phyloP scores from a whole-genome alignment of 345 rosid species.

The Psidium guajava region DNA sequence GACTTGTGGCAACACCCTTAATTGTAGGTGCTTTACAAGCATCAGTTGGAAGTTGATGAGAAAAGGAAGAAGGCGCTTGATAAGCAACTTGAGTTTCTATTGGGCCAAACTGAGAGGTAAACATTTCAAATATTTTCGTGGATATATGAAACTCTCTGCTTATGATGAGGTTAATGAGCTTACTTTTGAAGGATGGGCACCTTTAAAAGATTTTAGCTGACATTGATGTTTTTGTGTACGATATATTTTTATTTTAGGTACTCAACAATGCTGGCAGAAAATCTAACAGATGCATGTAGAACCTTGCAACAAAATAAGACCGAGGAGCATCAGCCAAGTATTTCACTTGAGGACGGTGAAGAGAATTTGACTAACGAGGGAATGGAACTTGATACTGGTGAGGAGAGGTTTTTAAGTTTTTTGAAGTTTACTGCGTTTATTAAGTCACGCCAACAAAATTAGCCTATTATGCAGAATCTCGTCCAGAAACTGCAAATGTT shows the following conservation, averaged over 20 bases:
- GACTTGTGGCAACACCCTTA: not conserved
- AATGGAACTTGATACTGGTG: conserved; percentile 34
- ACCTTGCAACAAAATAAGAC: conserved; percentile 23
- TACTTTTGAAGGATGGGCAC: not conserved
- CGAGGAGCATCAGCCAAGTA: conserved; percentile 11
- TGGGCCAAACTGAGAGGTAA: conserved; percentile 99
- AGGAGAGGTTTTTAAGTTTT: conserved; percentile 4
- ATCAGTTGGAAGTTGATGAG: conserved; percentile 88
- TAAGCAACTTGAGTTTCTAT: conserved; percentile 90
- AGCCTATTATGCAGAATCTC: conserved; percentile 1
- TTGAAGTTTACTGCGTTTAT: not conserved
- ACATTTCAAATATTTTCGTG: not conserved
- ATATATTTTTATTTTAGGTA: conserved; percentile 37
- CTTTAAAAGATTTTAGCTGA: not conserved
- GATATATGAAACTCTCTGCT: not conserved
- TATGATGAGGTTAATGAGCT: not conserved
- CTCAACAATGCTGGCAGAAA: conserved; percentile 99
- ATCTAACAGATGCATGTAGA: conserved; percentile 52
- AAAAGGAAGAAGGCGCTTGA: conserved; percentile 95
- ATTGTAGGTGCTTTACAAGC: conserved; percentile 88
- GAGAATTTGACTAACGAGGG: conserved; percentile 15
- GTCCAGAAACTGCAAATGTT: conserved; percentile 18
- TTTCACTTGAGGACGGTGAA: conserved; percentile 19
- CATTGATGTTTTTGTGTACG: not conserved
- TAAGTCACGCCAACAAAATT: not conserved